Conservation (phyloP, 2,329 filamentous ascomycete species). For the Taxawa tesnikishii region DNA sequence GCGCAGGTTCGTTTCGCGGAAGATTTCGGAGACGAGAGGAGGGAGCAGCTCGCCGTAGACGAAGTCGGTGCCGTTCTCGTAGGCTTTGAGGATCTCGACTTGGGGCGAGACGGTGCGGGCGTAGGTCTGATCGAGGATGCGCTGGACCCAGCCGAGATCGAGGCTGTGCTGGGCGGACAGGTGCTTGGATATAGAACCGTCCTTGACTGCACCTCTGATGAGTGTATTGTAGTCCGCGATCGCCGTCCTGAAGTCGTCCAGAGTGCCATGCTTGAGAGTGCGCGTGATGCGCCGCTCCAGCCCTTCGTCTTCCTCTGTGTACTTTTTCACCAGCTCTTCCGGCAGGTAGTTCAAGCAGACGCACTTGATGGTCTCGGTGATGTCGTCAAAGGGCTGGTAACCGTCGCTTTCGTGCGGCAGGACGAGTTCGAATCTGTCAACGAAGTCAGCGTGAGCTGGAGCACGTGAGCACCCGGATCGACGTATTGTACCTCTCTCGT, state of each 20-base stretch:
- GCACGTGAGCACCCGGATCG: background rate
- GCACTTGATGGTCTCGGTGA: conserved; percentile 45
- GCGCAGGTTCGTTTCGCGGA: conserved; percentile 65
- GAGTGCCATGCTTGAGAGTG: conserved; percentile 53
- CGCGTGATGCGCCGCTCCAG: conserved; percentile 67
- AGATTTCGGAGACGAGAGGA: conserved; percentile 70
- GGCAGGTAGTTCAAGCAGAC: conserved; percentile 67
- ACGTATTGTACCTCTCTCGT: conserved; percentile 48
- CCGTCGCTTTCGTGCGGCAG: conserved; percentile 50
- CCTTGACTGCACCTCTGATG: conserved; percentile 51
- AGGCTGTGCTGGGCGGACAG: conserved; percentile 56
- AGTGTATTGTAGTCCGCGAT: conserved; percentile 67
- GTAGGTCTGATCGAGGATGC: conserved; percentile 71
- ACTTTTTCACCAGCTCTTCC: conserved; percentile 50
- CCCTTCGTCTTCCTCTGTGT: conserved; percentile 61
- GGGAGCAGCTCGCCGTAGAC: conserved; percentile 89
- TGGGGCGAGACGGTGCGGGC: conserved; percentile 83
- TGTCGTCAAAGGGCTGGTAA: conserved; percentile 49
- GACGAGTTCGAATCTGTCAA: conserved; percentile 50
- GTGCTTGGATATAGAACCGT: conserved; percentile 60
- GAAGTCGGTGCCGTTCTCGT: conserved; percentile 83
- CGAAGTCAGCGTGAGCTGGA: too few species aligned
- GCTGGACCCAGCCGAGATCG: conserved; percentile 52
- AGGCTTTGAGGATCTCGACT: conserved; percentile 71
- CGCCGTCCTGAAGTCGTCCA: conserved; percentile 56